These are phyloP conservation scores for Dipteronia dyeriana DNA, from an alignment of 345 rosid genomes.

Conservation along the genomic window DNA sequence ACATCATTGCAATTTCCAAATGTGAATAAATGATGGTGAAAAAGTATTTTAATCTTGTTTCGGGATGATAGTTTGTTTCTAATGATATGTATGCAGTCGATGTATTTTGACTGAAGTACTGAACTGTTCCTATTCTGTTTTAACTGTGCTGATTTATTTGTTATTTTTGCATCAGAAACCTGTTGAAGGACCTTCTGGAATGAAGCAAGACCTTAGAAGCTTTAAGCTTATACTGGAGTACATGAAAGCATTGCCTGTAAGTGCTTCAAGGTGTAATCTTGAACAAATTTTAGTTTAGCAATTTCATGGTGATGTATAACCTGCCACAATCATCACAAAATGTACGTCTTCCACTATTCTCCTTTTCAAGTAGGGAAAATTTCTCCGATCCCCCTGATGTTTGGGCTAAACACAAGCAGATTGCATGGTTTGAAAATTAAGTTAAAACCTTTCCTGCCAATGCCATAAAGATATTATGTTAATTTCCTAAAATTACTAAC, in stretches of 20 bases:
- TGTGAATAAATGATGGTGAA: not conserved
- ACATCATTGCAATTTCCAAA: not conserved
- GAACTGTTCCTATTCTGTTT: not conserved
- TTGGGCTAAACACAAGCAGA: not conserved
- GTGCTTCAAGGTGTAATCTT: slow-evolving; percentile 23
- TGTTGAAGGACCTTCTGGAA: slow-evolving; percentile 59
- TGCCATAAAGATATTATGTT: not conserved
- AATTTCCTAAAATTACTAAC: not conserved
- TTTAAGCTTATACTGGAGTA: slow-evolving; percentile 83
- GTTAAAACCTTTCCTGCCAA: not conserved
- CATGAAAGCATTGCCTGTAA: slow-evolving; percentile 92
- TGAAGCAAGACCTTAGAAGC: slow-evolving; percentile 79
- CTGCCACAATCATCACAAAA: not conserved
- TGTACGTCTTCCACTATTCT: not conserved
- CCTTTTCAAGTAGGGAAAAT: not conserved
- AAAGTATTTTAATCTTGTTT: not conserved
- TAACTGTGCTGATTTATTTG: slow-evolving; percentile 8
- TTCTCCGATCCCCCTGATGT: not conserved
- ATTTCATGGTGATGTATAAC: not conserved
- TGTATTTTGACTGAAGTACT: not conserved
- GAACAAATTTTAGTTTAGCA: slow-evolving; percentile 9
- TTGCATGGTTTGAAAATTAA: not conserved
- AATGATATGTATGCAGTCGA: not conserved
- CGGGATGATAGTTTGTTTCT: not conserved
- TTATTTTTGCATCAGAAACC: slow-evolving; percentile 59